A percentile compares a stretch with the other conserved stretches of the same genome.
Evolutionary conservation across 106 monocot genomes (phyloP).

Genomic region (Hemerocallis citrina): DNA sequence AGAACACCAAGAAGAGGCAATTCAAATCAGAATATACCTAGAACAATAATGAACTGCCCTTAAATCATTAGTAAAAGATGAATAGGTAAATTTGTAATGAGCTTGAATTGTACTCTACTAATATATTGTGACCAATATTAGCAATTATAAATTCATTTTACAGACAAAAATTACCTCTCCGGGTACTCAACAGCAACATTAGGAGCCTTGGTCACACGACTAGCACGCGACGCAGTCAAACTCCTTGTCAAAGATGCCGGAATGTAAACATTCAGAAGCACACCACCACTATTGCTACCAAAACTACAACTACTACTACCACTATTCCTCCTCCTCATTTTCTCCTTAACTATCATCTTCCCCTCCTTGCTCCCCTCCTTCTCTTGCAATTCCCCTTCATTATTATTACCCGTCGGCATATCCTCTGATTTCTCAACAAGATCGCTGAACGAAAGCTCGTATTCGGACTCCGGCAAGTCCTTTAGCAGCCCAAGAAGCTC

Average conservation of each 20-base stretch:
- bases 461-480: constrained; percentile 40
- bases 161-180: constrained; percentile 3
- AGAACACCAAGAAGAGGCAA: too few relatives aligned
- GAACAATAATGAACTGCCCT: too few relatives aligned
- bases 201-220: neutral
- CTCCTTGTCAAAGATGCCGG: constrained; percentile 2
- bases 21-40: too few relatives aligned
- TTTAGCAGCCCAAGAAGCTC: constrained; percentile 45
- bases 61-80: too few relatives aligned
- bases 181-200: neutral
- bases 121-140: too few relatives aligned
- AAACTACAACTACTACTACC: neutral
- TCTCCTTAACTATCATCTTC: neutral
- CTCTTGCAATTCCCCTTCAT: neutral
- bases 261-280: constrained; percentile 1
- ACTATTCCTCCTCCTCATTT: neutral
- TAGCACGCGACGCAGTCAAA: neutral
- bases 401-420: too few relatives aligned
- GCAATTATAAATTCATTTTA: too few relatives aligned
- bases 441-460: constrained; percentile 49
- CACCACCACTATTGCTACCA: neutral
- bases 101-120: too few relatives aligned
- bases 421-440: constrained; percentile 16
- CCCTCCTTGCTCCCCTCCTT: neutral
- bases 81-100: too few relatives aligned